phyloP scores from a whole-genome alignment of 2,329 filamentous ascomycete species.

The Thielaviopsis ethacetica region DNA sequence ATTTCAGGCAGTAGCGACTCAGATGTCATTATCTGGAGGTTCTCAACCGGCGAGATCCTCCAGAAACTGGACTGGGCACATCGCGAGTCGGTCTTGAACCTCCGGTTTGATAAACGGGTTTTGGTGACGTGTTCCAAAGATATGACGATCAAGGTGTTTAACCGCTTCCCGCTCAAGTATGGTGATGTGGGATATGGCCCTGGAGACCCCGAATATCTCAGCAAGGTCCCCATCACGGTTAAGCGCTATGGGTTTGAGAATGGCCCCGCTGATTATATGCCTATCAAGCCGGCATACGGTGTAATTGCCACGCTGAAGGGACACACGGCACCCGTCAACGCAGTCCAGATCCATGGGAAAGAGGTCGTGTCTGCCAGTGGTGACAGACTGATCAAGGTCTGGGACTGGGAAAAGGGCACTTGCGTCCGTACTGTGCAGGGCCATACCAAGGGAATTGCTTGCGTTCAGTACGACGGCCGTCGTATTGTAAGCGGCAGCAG shows the following conservation, averaged over 20 bases:
- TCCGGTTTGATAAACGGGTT: slow-evolving; percentile 80
- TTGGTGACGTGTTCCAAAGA: slow-evolving; percentile 96
- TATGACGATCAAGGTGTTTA: slow-evolving; percentile 93
- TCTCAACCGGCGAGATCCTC: slow-evolving; percentile 74
- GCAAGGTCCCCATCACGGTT: slow-evolving; percentile 34
- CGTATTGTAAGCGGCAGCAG: slow-evolving; percentile 92
- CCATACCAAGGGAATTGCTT: slow-evolving; percentile 90
- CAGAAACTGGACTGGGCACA: slow-evolving; percentile 66
- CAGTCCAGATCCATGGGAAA: slow-evolving; percentile 72
- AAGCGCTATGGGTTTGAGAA: slow-evolving; percentile 39
- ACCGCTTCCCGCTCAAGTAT: slow-evolving; percentile 49
- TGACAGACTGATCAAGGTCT: slow-evolving; percentile 84
- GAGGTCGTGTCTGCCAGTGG: slow-evolving; percentile 91
- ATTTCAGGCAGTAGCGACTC: slow-evolving; percentile 90
- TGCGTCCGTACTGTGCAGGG: slow-evolving; percentile 68
- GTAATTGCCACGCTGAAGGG: slow-evolving; percentile 68
- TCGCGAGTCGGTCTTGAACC: slow-evolving; percentile 78
- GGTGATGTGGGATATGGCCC: slow-evolving; percentile 40
- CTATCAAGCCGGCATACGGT: slow-evolving; percentile 48
- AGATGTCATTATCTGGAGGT: slow-evolving; percentile 79
- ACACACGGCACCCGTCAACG: slow-evolving; percentile 85
- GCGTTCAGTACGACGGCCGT: slow-evolving; percentile 87
- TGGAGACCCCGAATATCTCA: slow-evolving; percentile 20
- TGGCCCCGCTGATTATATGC: slow-evolving; percentile 28
- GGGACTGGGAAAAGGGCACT: slow-evolving; percentile 69